These are phyloP conservation scores for Ballota nigra DNA, from an alignment of 257 asterid species.

Conservation along the genomic window DNA sequence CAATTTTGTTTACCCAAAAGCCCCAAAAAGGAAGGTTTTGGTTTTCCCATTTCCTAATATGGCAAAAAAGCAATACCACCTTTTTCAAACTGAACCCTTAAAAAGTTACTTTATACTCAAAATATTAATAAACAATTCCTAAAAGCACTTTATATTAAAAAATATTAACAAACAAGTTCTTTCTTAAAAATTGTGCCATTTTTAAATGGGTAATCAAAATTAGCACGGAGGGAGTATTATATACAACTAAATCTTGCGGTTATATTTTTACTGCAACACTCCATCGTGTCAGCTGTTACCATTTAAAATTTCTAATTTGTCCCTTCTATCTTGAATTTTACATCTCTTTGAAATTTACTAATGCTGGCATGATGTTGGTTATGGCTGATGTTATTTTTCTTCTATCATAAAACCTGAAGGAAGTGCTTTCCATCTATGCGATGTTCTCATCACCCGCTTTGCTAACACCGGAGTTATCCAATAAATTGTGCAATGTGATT, in stretches of 20 bases:
- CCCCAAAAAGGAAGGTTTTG: no score
- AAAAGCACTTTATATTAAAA: no score
- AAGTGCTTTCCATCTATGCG: constrained; percentile 33
- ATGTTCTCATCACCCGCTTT: constrained; percentile 35
- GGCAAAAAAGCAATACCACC: no score
- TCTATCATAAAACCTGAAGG: constrained; percentile 26
- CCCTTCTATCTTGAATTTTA: not conserved
- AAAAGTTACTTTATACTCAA: no score
- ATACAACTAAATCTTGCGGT: not conserved
- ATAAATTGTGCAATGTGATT: constrained; percentile 37
- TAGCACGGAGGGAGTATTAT: no score
- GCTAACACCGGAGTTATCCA: constrained; percentile 33
- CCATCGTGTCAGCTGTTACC: not conserved
- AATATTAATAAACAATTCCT: no score
- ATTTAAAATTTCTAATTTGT: not conserved
- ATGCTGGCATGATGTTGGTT: not conserved
- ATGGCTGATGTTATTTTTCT: constrained; percentile 14
- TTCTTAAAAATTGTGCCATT: no score
- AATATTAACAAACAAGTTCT: no score
- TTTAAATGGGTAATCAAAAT: no score
- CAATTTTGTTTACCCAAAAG: no score
- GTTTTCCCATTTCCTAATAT: no score
- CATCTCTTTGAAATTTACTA: not conserved
- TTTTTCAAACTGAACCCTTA: no score
- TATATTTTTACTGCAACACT: not conserved